Evolutionary conservation across 2,329 filamentous ascomycete genomes (phyloP), one percentile per base, ranked within the genome.

Genomic region (Chalaropsis ovoidea): DNA sequence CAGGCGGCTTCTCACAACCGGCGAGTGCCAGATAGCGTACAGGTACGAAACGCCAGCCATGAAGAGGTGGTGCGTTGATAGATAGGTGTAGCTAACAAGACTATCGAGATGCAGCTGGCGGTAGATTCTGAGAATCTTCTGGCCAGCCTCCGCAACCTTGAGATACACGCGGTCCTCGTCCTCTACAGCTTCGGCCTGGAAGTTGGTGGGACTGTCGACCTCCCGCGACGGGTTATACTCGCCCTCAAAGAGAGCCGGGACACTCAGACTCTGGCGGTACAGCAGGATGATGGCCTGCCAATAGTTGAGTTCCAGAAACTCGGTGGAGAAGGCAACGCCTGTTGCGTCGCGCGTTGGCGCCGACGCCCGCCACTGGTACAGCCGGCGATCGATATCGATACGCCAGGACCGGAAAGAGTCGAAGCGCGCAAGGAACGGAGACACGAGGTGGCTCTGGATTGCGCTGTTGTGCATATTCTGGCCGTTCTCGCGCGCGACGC

Each of bases 261-360:
- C 89, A 61, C 89, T 88, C 68, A 96, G 76, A 74, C 91, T 94
- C 75, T 96, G 93, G 65, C 93, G 82, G 74, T 97, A 97, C 22
- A 97, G 82, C 87, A 96, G 91, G 70, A 96, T 95, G 68, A 97
- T 86, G 2, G 91, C 90, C 74, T 96, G 93, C 92, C 93, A 97
- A 75, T 97, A 97, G 74, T 97, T 97, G 68, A 97, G 81, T 71
- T 96, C 90, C 3, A 96, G 77, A 71, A 97, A 96, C 65, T 96
- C 88, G 1, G 89, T 86, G 0, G 89, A 91, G 73, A 97, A 97
- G 3, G 85, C 85, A 1, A 97, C 94, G 0, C 92, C 92, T 0
- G 90, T 95, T 67, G 94, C 85, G 24, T 83, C 76, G 68, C 87
- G 86, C 0, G 83, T 86, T 0, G 93, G 94, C 0, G 91, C 88